Percentiles rank a stretch among this genome's conserved stretches.
phyloP scores from a whole-genome alignment of 1,284 basidiomycete species.

The Marasmius fiardii region DNA sequence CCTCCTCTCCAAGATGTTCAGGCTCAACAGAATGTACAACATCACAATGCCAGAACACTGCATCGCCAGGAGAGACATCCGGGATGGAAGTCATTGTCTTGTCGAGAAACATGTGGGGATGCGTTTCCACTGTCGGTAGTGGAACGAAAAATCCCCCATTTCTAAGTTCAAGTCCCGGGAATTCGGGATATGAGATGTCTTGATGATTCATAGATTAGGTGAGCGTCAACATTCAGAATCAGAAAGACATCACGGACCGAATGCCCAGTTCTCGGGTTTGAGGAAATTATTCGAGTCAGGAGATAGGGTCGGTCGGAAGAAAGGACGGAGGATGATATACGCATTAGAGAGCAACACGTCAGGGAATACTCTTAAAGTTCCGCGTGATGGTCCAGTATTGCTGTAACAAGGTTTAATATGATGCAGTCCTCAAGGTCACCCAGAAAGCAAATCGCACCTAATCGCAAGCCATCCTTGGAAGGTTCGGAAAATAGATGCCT shows the following conservation, averaged over 20 bases:
- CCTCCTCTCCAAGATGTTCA: slow-evolving; percentile 64
- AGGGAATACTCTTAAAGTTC: slow-evolving; percentile 80
- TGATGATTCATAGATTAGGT: not conserved
- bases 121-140: slow-evolving; percentile 44
- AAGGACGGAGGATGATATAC: slow-evolving; percentile 81
- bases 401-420: slow-evolving; percentile 28
- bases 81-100: slow-evolving; percentile 76
- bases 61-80: slow-evolving; percentile 74
- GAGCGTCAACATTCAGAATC: not conserved
- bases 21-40: slow-evolving; percentile 79
- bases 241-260: slow-evolving; percentile 39
- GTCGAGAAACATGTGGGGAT: slow-evolving; percentile 69
- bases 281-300: slow-evolving; percentile 41
- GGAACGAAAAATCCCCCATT: slow-evolving; percentile 51
- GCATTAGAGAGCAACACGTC: slow-evolving; percentile 71
- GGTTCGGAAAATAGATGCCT: slow-evolving; percentile 72
- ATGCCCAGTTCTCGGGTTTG: slow-evolving; percentile 65
- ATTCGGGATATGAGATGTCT: slow-evolving; percentile 57
- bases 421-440: no score
- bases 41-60: slow-evolving; percentile 88
- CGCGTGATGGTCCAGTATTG: slow-evolving; percentile 71
- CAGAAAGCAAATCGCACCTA: slow-evolving; percentile 40
- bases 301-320: slow-evolving; percentile 61
- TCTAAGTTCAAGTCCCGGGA: slow-evolving; percentile 49
- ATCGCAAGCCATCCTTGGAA: slow-evolving; percentile 79